Evolutionary conservation across 2,329 filamentous ascomycete species (phyloP).

Genomic region (Pseudogymnoascus sp.): DNA sequence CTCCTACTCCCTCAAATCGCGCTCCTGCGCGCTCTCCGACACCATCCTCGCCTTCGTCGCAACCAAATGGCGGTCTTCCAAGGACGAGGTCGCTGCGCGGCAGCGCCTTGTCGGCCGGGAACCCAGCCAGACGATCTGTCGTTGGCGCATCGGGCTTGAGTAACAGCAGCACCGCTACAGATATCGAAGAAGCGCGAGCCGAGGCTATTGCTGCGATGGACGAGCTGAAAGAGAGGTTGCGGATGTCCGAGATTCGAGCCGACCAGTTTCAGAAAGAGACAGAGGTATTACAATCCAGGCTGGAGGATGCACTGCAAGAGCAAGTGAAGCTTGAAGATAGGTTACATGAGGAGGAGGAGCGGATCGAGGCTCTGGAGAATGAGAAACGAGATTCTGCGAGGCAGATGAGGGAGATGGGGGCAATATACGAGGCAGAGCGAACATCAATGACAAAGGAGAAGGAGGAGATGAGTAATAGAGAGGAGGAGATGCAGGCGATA

Average conservation of each 20-base stretch:
- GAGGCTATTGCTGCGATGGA: slow-evolving; percentile 73
- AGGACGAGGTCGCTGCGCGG: slow-evolving; percentile 9
- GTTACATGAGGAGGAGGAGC: slow-evolving; percentile 77
- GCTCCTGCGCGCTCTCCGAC: slow-evolving; percentile 2
- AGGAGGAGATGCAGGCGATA: slow-evolving; percentile 84
- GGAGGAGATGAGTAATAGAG: slow-evolving; percentile 73
- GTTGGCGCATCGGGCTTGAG: slow-evolving; percentile 26
- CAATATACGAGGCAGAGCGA: slow-evolving; percentile 84
- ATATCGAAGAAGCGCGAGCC: slow-evolving; percentile 64
- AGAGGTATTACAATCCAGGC: slow-evolving; percentile 73
- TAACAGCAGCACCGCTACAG: slow-evolving; percentile 30
- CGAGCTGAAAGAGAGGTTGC: slow-evolving; percentile 74
- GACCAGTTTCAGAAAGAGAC: slow-evolving; percentile 78
- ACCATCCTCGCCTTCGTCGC: slow-evolving; percentile 2
- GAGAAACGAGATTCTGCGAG: slow-evolving; percentile 78
- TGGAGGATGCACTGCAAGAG: slow-evolving; percentile 78
- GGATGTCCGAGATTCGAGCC: slow-evolving; percentile 68
- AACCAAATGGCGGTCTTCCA: slow-evolving; percentile 10
- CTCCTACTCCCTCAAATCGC: slow-evolving; percentile 7
- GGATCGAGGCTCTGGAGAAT: slow-evolving; percentile 70
- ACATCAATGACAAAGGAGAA: slow-evolving; percentile 84
- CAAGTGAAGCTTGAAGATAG: slow-evolving; percentile 82
- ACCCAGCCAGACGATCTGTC: slow-evolving; percentile 2
- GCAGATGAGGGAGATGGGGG: slow-evolving; percentile 84
- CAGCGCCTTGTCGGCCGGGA: slow-evolving; percentile 5